Conservation (phyloP, 23 red algal species). For the Cyanidioschyzon merolae region DNA sequence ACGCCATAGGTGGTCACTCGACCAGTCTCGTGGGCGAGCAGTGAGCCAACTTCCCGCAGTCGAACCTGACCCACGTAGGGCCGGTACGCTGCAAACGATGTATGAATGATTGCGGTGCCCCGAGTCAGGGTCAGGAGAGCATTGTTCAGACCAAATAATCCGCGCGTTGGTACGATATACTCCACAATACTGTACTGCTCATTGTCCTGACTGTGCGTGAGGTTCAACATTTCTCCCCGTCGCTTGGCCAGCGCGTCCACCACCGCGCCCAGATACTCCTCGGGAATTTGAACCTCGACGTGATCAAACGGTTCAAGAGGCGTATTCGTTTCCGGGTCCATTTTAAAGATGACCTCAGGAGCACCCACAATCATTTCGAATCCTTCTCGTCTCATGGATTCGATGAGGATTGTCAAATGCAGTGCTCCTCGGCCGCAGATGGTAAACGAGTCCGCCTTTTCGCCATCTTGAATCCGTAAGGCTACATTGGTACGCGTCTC, state of each 20-base stretch:
- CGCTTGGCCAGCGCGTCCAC: slow-evolving; percentile 60
- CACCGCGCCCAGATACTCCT: slow-evolving; percentile 82
- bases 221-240: slow-evolving; percentile 84
- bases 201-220: slow-evolving; percentile 22
- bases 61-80: slow-evolving; percentile 61
- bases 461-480: slow-evolving; percentile 35
- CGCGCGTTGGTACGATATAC: slow-evolving; percentile 66
- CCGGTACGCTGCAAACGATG: slow-evolving; percentile 51
- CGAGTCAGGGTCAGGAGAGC: slow-evolving; percentile 72
- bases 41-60: slow-evolving; percentile 51
- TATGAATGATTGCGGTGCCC: slow-evolving; percentile 66
- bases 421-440: slow-evolving; percentile 67
- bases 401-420: slow-evolving; percentile 79
- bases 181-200: not conserved
- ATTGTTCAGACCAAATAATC: slow-evolving; percentile 81
- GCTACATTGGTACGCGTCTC: slow-evolving; percentile 76
- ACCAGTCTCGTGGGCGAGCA: slow-evolving; percentile 60
- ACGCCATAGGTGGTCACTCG: slow-evolving; percentile 60
- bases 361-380: slow-evolving; percentile 81
- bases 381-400: slow-evolving; percentile 84
- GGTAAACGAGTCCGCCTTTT: slow-evolving; percentile 49
- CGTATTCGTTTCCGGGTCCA: slow-evolving; percentile 23
- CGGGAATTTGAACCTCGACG: slow-evolving; percentile 80
- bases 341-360: slow-evolving; percentile 70
- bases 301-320: slow-evolving; percentile 62